Percentiles rank a stretch among this genome's conserved stretches.
Evolutionary conservation across 2,329 filamentous ascomycete species (phyloP).

Genomic region (Claviceps pazoutovae): DNA sequence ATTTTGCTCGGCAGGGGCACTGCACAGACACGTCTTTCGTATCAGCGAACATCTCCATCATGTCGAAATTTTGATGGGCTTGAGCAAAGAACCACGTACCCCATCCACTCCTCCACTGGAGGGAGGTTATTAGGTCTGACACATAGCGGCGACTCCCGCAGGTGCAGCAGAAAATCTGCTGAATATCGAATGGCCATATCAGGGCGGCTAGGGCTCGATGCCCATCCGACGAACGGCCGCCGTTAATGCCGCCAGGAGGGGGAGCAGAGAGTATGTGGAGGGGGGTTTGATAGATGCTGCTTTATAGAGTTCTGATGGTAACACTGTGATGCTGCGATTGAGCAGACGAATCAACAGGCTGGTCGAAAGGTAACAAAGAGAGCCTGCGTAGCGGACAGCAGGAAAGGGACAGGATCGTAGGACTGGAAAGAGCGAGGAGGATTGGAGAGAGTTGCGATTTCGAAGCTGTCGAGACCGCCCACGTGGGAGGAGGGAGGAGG

Average conservation of each 20-base stretch:
- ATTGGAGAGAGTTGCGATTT: neutral
- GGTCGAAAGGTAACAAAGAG: neutral
- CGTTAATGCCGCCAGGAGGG: slow-evolving; percentile 8
- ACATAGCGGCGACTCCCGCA: slow-evolving; percentile 74
- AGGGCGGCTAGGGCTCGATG: slow-evolving; percentile 19
- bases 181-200: slow-evolving; percentile 54
- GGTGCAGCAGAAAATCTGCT: slow-evolving; percentile 57
- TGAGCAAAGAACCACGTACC: slow-evolving; percentile 38
- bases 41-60: neutral
- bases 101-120: slow-evolving; percentile 91
- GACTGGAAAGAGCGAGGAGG: neutral
- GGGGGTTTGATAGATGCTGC: neutral
- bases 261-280: neutral
- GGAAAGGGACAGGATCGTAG: neutral
- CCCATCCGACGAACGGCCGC: slow-evolving; percentile 21
- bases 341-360: neutral
- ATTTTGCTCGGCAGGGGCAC: slow-evolving; percentile 30
- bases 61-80: neutral
- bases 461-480: neutral
- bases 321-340: neutral
- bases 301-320: neutral
- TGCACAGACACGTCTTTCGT: slow-evolving; percentile 11
- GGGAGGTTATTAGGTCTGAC: slow-evolving; percentile 66
- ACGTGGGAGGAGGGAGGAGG: slow-evolving; percentile 3
- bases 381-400: neutral